Evolutionary conservation across 306 rosid genomes (phyloP), one percentile per base, ranked within the genome.

Genomic region (Carpinus fangiana): DNA sequence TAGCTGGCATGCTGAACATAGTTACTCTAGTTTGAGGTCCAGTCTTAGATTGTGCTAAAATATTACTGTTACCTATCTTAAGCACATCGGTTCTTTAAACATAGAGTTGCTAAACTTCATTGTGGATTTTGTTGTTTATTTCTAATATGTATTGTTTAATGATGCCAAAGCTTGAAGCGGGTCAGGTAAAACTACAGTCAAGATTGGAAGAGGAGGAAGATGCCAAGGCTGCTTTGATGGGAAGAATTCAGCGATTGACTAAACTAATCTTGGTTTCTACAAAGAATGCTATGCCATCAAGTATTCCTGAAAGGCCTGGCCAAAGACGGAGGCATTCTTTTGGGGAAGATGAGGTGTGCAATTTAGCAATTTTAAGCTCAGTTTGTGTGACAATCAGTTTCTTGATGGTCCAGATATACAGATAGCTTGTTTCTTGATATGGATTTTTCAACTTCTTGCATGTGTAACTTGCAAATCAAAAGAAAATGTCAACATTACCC

Each of bases 121-220:
- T 67, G n/a, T 20, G 55, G 72, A 36, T 69, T 62, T 34, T 16
- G 18, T 62, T 62, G 28, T 62, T 31, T 31, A 34, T 76, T 34
- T 38, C 59, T 81, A 75, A 77, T 64, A 52, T 79, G 21, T 72
- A 5, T 84, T 83, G 41, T 73, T 84, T 80, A 10, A 68, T 81
- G 74, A 73, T 87, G 84, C 81, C 74, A 84, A 86, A 92, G 97
- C 87, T 92, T 73, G 97, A 92, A 89, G 97, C 97, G 64, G 97
- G 92, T 72, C 97, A 92, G 80, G 86, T 84, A 73, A 92, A 89
- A 85, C 84, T 92, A 77, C 90, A 80, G 80, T 89, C 93, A 41
- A 92, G 96, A 85, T 79, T 92, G 85, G 96, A 92, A 89, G 97
- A 92, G 85, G 97, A 92, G 81, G 97, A 92, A 85, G 92, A 92